Percentiles rank a stretch among this genome's conserved stretches.
These are phyloP conservation scores for Vicia villosa DNA, from an alignment of 306 rosid species.

Conservation along the genomic window DNA sequence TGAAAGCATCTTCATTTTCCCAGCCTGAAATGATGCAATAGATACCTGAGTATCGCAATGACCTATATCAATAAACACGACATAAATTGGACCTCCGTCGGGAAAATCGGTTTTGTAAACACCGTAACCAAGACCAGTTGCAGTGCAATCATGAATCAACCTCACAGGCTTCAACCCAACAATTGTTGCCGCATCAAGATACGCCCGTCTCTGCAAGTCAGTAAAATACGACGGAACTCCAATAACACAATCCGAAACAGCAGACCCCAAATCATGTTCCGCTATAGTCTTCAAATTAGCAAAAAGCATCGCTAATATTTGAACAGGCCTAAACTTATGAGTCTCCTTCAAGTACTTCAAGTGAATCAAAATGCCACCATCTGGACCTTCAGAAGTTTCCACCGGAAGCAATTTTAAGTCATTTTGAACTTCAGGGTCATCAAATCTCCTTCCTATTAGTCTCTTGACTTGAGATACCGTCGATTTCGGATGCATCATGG, in stretches of 20 bases:
- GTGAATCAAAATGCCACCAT: conserved; percentile 77
- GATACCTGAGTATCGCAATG: conserved; percentile 89
- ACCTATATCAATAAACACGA: conserved; percentile 82
- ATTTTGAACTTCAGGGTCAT: conserved; percentile 59
- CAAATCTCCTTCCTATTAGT: conserved; percentile 63
- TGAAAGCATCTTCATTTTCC: conserved; percentile 68
- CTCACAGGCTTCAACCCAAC: conserved; percentile 86
- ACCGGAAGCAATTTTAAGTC: conserved; percentile 62
- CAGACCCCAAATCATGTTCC: conserved; percentile 60
- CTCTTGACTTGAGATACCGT: conserved; percentile 89
- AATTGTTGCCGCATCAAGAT: conserved; percentile 75
- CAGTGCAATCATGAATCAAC: conserved; percentile 92
- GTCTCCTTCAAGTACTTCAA: conserved; percentile 61
- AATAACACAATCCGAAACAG: conserved; percentile 79
- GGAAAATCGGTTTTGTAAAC: conserved; percentile 70
- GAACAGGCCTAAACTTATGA: conserved; percentile 67
- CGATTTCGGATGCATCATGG: conserved; percentile 77
- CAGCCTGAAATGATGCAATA: conserved; percentile 65
- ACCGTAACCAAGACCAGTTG: conserved; percentile 86
- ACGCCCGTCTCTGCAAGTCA: conserved; percentile 82
- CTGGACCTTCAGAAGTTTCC: conserved; percentile 62
- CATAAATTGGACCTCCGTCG: conserved; percentile 44
- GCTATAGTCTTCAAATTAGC: conserved; percentile 70
- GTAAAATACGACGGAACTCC: conserved; percentile 89
- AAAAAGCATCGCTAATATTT: conserved; percentile 82